These are phyloP conservation scores for Fusarium metavorans DNA, from an alignment of 2,329 filamentous ascomycete genomes.

Conservation along the genomic window DNA sequence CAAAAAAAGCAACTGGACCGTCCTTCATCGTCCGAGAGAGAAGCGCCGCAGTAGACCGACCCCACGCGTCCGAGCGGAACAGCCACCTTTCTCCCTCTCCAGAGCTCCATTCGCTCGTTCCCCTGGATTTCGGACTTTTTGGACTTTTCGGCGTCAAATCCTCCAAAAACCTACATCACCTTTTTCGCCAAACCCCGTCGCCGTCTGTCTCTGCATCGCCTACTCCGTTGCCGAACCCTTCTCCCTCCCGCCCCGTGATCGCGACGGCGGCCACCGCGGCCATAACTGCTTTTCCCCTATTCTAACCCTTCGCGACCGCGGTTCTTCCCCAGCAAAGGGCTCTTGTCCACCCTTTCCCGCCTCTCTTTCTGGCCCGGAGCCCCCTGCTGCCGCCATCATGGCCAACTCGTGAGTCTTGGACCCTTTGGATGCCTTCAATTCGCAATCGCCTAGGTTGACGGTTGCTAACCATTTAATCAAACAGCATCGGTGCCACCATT, in stretches of 20 bases:
- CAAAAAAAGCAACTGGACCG: neutral
- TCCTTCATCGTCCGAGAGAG: constrained; percentile 7
- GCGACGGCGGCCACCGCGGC: constrained; percentile 19
- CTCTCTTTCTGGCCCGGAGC: constrained; percentile 33
- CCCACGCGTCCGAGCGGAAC: constrained; percentile 44
- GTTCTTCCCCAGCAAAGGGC: constrained; percentile 31
- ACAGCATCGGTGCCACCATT: constrained; percentile 77
- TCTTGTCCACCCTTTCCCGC: constrained; percentile 32
- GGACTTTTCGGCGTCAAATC: constrained; percentile 37
- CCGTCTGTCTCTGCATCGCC: constrained; percentile 18
- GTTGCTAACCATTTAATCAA: constrained; percentile 29
- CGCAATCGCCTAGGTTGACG: neutral
- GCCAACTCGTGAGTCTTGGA: constrained; percentile 46
- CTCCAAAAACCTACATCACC: constrained; percentile 31
- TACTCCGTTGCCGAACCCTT: constrained; percentile 4
- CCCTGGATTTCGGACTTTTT: constrained; percentile 42
- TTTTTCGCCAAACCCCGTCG: constrained; percentile 1
- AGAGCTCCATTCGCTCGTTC: constrained; percentile 38
- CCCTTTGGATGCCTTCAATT: neutral
- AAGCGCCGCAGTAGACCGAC: constrained; percentile 33
- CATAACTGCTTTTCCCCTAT: constrained; percentile 18
- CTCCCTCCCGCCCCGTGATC: constrained; percentile 29
- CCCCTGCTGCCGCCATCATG: constrained; percentile 43
- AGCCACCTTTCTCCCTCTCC: constrained; percentile 38
- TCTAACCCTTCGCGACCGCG: constrained; percentile 15